A percentile compares a stretch with the other conserved stretches of the same genome.
phyloP scores from a whole-genome alignment of 2,329 filamentous ascomycete species.

The Microthyrium microscopicum region DNA sequence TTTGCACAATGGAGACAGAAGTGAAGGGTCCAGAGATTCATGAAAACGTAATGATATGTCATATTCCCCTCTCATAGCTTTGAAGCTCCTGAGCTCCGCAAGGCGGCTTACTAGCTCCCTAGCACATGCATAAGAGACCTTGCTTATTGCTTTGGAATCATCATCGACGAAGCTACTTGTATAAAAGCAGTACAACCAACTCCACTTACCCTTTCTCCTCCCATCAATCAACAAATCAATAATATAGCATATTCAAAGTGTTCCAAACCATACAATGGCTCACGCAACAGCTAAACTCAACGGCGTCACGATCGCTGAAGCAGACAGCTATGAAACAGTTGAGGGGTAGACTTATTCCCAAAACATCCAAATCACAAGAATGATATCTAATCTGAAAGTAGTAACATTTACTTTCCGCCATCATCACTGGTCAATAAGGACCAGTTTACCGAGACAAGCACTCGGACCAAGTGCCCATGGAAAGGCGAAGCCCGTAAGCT shows the following conservation, averaged over 20 bases:
- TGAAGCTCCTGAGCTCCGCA: too few species aligned
- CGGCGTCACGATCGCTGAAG: constrained; percentile 33
- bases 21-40: too few species aligned
- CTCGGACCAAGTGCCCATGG: constrained; percentile 37
- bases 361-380: not conserved
- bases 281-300: constrained; percentile 31
- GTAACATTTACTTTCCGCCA: constrained; percentile 10
- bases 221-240: not conserved
- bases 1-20: too few species aligned
- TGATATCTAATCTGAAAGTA: not conserved
- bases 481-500: constrained; percentile 41
- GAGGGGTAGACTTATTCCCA: constrained; percentile 26
- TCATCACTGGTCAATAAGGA: constrained; percentile 20
- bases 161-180: too few species aligned
- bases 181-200: too few species aligned
- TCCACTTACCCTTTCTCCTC: too few species aligned
- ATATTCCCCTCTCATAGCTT: too few species aligned
- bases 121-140: too few species aligned
- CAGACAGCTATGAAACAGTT: constrained; percentile 35
- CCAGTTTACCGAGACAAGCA: constrained; percentile 28
- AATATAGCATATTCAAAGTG: not conserved
- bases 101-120: too few species aligned
- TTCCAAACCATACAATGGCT: constrained; percentile 3
- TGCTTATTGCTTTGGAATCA: too few species aligned
- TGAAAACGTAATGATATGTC: too few species aligned